A percentile compares a stretch with the other conserved stretches of the same genome.
These are phyloP conservation scores for Penicillium olsonii DNA, from an alignment of 2,329 filamentous ascomycete genomes.

Conservation along the genomic window DNA sequence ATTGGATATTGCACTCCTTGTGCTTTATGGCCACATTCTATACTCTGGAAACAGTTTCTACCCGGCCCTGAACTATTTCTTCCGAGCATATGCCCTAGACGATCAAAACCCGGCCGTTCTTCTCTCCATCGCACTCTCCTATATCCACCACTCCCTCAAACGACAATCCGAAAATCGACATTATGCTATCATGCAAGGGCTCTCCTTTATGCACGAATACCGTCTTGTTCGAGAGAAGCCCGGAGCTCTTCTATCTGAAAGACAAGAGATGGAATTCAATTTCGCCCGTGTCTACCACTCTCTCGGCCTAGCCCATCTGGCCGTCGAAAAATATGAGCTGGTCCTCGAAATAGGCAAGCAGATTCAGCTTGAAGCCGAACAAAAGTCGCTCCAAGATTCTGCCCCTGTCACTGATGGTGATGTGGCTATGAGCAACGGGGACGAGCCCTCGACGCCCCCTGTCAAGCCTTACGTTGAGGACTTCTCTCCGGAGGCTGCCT, in stretches of 20 bases:
- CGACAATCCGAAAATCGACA: constrained; percentile 88
- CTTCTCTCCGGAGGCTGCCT: constrained; percentile 70
- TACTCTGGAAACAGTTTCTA: constrained; percentile 81
- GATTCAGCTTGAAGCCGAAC: constrained; percentile 40
- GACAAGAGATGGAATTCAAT: constrained; percentile 81
- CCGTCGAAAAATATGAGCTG: constrained; percentile 69
- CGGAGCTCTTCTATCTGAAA: constrained; percentile 46
- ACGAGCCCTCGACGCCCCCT: constrained; percentile 6
- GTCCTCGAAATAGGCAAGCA: constrained; percentile 54
- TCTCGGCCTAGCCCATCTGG: constrained; percentile 71
- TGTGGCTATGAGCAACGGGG: constrained; percentile 24
- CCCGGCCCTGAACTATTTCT: constrained; percentile 84
- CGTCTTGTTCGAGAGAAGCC: constrained; percentile 59
- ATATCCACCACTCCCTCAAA: constrained; percentile 87
- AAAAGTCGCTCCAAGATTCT: constrained; percentile 12
- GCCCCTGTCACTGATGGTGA: constrained; percentile 48
- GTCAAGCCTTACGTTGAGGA: constrained; percentile 51
- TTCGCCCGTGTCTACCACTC: constrained; percentile 74
- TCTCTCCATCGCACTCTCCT: constrained; percentile 78
- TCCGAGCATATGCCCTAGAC: constrained; percentile 71
- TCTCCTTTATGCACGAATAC: constrained; percentile 77
- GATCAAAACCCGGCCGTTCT: constrained; percentile 76
- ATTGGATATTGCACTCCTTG: constrained; percentile 78
- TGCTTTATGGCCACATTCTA: constrained; percentile 87
- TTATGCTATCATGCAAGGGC: constrained; percentile 80